Percentiles rank a stretch among this genome's conserved stretches.
These are phyloP conservation scores for Chlorencoelia australis DNA, from an alignment of 2,329 filamentous ascomycete genomes.

Conservation along the genomic window DNA sequence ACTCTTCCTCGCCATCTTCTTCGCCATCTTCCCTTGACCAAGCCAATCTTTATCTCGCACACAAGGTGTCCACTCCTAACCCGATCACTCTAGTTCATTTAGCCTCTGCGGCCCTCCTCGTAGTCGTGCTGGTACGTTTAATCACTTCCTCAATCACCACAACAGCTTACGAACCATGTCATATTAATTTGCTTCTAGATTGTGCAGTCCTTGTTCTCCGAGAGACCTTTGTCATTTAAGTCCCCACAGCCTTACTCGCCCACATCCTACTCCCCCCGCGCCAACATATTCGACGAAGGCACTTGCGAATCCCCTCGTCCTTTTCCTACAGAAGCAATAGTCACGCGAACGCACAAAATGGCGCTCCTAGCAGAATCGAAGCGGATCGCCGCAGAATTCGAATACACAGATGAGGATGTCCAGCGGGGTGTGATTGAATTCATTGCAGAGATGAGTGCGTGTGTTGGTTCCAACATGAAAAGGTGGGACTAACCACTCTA, in stretches of 20 bases:
- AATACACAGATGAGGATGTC: slow-evolving; percentile 68
- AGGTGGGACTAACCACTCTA: slow-evolving; percentile 10
- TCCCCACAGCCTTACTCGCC: slow-evolving; percentile 23
- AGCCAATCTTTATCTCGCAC: slow-evolving; percentile 8
- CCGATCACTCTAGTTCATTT: slow-evolving; percentile 24
- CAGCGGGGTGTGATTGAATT: slow-evolving; percentile 79
- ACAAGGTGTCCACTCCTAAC: slow-evolving; percentile 19
- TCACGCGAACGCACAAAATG: slow-evolving; percentile 50
- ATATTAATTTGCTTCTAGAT: slow-evolving; percentile 29
- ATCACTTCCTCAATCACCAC: too few species aligned
- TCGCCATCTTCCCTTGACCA: too few species aligned
- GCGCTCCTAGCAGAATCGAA: slow-evolving; percentile 60
- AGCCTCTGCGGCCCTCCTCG: slow-evolving; percentile 24
- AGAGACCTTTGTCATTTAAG: slow-evolving; percentile 26
- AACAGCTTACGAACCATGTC: neutral
- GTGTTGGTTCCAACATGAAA: slow-evolving; percentile 18
- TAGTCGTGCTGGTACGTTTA: slow-evolving; percentile 24
- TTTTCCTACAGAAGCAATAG: slow-evolving; percentile 43
- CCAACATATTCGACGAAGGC: slow-evolving; percentile 33
- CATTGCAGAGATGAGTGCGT: slow-evolving; percentile 68
- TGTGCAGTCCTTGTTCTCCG: slow-evolving; percentile 39
- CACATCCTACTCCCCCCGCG: slow-evolving; percentile 33
- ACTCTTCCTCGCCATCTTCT: too few species aligned
- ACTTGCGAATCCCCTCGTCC: slow-evolving; percentile 45
- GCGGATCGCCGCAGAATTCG: slow-evolving; percentile 75